Evolutionary conservation across 2,329 filamentous ascomycete genomes (phyloP), one percentile per base, ranked within the genome.

Genomic region (Didymella sp.): DNA sequence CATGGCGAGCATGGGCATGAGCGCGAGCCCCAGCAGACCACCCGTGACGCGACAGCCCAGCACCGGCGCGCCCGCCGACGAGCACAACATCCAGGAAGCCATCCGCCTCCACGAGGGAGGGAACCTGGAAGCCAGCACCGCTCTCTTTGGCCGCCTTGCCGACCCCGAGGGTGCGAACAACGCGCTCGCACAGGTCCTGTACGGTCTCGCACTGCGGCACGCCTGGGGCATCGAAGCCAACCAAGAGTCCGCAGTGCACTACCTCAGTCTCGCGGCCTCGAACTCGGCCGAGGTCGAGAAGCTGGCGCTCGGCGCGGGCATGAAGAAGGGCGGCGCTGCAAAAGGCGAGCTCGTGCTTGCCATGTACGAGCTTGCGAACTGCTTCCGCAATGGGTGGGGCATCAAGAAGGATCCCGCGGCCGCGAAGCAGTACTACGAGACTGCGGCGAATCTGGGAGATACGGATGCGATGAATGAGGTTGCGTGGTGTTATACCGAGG

Each of bases 401-500:
- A 89, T 96, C 46, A 83, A 86, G 61, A 90, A 90, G 73, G 95
- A 99, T 75, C 85, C 92, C 31, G 83, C 91, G 49, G 95, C 95
- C 43, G 95, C 95, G 46, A 82, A 83, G 67, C 82, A 96, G 84
- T 99, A 98, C 77, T 99, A 98, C 77, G 94, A 98, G 79, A 97
- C 94, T 9, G 95, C 95, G 25, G 95, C 95, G 59, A 98, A 99
- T 75, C 80, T 99, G 64, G 95, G 95, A 59, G 95, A 99, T 77
- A 91, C 91, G 41, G 95, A 99, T 80, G 95, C 93, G 56, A 96
- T 98, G 93, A 96, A 97, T 73, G 94, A 98, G 77, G 89, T 89
- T 51, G 95, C 88, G 31, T 96, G 92, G 92, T 99, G 95, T 80
- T 98, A 95, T 82, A 78, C 96, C 25, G 90, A 97, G 74, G 95